A percentile compares a stretch with the other conserved stretches of the same genome.
These are phyloP conservation scores for Lepraria neglecta DNA, from an alignment of 495 filamentous ascomycete species.

Conservation along the genomic window DNA sequence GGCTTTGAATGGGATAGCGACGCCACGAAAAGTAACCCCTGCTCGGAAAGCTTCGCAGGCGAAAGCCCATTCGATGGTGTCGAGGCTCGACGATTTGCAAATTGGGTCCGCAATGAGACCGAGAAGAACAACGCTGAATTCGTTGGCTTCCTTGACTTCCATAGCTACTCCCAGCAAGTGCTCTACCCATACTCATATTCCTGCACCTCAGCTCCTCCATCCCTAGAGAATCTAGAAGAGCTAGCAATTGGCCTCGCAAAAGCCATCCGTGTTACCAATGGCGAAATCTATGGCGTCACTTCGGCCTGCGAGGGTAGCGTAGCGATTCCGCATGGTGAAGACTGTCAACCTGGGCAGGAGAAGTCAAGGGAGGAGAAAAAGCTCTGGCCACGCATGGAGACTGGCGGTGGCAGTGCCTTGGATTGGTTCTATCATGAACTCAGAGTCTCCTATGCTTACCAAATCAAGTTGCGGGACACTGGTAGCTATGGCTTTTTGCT, in stretches of 20 bases:
- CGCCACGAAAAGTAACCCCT: conserved; percentile 66
- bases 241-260: conserved; percentile 85
- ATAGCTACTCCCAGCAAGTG: conserved; percentile 94
- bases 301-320: conserved; percentile 86
- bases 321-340: conserved; percentile 18
- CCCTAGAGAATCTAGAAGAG: conserved; percentile 85
- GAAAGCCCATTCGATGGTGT: conserved; percentile 74
- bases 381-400: conserved; percentile 49
- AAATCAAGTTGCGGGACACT: conserved; percentile 91
- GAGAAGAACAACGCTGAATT: conserved; percentile 63
- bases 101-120: conserved; percentile 83
- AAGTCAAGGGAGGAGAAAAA: conserved; percentile 25
- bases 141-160: conserved; percentile 79
- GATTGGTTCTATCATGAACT: conserved; percentile 96
- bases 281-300: conserved; percentile 68
- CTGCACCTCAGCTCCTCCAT: conserved; percentile 69
- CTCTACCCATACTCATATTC: conserved; percentile 88
- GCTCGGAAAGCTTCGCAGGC: conserved; percentile 86
- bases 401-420: conserved; percentile 75
- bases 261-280: conserved; percentile 70
- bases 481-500: conserved; percentile 92
- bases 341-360: conserved; percentile 13
- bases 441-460: conserved; percentile 75
- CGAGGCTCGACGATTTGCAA: conserved; percentile 67
- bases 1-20: conserved; percentile 76